phyloP scores from a whole-genome alignment of 148 eudicot genomes.

The Linanthus parryae region DNA sequence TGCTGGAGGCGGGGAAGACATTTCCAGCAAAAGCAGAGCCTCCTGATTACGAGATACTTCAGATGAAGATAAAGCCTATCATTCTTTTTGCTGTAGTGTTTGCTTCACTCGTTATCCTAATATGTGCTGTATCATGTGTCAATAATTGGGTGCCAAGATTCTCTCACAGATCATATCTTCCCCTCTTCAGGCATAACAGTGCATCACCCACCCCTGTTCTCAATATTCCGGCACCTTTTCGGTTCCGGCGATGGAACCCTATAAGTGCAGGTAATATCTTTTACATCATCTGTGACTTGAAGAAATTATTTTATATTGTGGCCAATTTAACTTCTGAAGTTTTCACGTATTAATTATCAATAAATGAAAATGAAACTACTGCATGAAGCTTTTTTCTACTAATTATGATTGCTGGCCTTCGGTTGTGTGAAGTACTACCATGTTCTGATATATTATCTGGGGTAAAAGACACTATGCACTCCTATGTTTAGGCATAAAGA shows the following conservation, averaged over 20 bases:
- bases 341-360: no score
- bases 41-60: conserved; percentile 45
- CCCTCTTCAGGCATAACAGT: conserved; percentile 63
- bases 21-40: conserved; percentile 40
- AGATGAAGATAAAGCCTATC: conserved; percentile 62
- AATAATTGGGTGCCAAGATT: conserved; percentile 56
- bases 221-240: conserved; percentile 61
- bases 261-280: conserved; percentile 57
- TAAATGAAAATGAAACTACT: conserved; percentile 4
- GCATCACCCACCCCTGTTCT: conserved; percentile 48
- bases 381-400: not conserved
- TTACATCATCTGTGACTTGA: not conserved
- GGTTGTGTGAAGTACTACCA: no score
- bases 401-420: not conserved
- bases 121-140: conserved; percentile 52
- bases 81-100: conserved; percentile 51
- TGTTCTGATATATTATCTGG: no score
- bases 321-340: no score
- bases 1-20: conserved; percentile 88
- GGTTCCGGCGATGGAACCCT: conserved; percentile 72
- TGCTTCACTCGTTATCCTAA: conserved; percentile 42
- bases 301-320: not conserved
- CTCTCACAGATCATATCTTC: conserved; percentile 52
- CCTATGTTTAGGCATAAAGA: no score
- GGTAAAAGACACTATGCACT: no score